Evolutionary conservation across 1,139 yeast species (phyloP).

Genomic region (Sugiyamaella pinicola): DNA sequence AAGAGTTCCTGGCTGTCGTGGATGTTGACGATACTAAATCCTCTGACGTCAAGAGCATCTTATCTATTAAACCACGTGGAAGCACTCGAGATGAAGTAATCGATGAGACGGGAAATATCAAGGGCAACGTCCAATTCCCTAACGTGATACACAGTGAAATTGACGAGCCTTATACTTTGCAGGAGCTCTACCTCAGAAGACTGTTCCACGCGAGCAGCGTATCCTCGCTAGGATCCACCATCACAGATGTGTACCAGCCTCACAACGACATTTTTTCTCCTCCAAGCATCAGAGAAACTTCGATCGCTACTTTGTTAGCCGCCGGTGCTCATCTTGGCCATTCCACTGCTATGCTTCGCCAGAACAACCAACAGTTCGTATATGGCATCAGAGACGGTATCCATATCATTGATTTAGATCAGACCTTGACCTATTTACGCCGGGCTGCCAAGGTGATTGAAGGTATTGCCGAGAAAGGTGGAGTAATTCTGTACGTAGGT

Average conservation of each 20-base stretch:
- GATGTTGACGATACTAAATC: conserved; percentile 22
- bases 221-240: conserved; percentile 61
- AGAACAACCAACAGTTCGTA: conserved; percentile 84
- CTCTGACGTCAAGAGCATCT: conserved; percentile 18
- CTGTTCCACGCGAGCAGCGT: conserved; percentile 55
- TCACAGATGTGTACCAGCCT: conserved; percentile 67
- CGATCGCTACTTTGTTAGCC: conserved; percentile 73
- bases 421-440: conserved; percentile 72
- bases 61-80: conserved; percentile 19
- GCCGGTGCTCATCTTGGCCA: conserved; percentile 97
- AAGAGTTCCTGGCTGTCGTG: conserved; percentile 25
- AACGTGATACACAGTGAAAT: conserved; percentile 42
- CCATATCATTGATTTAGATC: conserved; percentile 85
- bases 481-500: conserved; percentile 81
- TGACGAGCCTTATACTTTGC: conserved; percentile 62
- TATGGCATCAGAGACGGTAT: conserved; percentile 88
- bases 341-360: conserved; percentile 74
- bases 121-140: conserved; percentile 42
- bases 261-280: conserved; percentile 67
- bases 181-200: conserved; percentile 77
- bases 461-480: conserved; percentile 83
- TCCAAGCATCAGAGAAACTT: conserved; percentile 54
- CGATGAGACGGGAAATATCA: conserved; percentile 32
- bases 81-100: conserved; percentile 7
- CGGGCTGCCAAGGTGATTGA: conserved; percentile 79